These are phyloP conservation scores for Phytophthora chlamydospora DNA, from an alignment of 352 stramenopile species.

Conservation along the genomic window DNA sequence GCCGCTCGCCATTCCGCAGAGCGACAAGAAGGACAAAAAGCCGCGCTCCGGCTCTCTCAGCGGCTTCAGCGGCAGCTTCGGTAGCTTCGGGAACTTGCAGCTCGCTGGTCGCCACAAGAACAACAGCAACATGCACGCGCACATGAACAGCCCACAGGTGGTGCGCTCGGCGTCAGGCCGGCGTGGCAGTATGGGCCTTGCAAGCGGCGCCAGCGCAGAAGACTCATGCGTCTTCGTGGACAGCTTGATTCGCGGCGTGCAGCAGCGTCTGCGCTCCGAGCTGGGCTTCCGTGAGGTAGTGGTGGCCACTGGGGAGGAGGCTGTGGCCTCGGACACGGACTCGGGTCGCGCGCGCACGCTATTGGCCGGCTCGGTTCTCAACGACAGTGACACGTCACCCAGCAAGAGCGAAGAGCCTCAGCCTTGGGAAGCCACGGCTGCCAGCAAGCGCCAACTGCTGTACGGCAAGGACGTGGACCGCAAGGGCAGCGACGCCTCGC, in stretches of 20 bases:
- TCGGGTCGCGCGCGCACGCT: constrained; percentile 31
- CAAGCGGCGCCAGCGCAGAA: constrained; percentile 45
- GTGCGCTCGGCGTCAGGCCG: constrained; percentile 11
- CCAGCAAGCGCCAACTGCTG: constrained; percentile 34
- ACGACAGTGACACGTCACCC: constrained; percentile 21
- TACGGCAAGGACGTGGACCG: constrained; percentile 35
- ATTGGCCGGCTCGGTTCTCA: constrained; percentile 20
- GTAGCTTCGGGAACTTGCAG: constrained; percentile 34
- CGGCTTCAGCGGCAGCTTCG: constrained; percentile 14
- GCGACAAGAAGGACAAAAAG: constrained; percentile 11
- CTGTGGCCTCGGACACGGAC: constrained; percentile 24
- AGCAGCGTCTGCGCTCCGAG: constrained; percentile 61
- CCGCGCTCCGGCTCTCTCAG: constrained; percentile 23
- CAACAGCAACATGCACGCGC: constrained; percentile 22
- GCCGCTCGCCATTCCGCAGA: constrained; percentile 21
- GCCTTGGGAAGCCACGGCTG: constrained; percentile 35
- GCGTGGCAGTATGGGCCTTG: constrained; percentile 24
- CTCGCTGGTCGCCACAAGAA: constrained; percentile 20
- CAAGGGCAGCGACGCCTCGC: constrained; percentile 35
- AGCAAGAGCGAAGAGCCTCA: constrained; percentile 15
- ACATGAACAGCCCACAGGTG: constrained; percentile 28
- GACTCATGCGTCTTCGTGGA: constrained; percentile 70
- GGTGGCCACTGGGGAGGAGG: constrained; percentile 61
- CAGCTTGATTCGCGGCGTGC: constrained; percentile 69
- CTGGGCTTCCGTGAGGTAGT: constrained; percentile 73